Conservation (phyloP, 495 filamentous ascomycete species). For the Mycothermus thermophilus region DNA sequence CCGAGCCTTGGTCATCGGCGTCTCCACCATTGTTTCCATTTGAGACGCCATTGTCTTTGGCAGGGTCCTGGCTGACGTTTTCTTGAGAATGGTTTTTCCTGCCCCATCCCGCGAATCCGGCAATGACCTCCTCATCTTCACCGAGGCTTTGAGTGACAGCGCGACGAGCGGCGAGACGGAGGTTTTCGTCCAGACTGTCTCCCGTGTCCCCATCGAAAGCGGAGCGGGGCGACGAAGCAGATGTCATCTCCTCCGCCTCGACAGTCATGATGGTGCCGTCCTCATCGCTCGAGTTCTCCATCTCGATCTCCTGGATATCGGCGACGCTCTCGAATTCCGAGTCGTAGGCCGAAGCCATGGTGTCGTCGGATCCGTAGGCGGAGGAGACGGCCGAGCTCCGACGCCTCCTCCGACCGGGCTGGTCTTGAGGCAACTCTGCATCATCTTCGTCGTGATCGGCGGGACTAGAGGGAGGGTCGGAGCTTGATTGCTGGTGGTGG, state of each 20-base stretch:
- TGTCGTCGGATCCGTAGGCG: slow-evolving; percentile 47
- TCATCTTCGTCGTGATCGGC: slow-evolving; percentile 48
- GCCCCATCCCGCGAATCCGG: slow-evolving; percentile 37
- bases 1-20: slow-evolving; percentile 17
- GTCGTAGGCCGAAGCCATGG: slow-evolving; percentile 64
- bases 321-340: slow-evolving; percentile 45
- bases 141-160: slow-evolving; percentile 61
- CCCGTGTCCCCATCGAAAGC: slow-evolving; percentile 48
- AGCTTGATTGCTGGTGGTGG: slow-evolving; percentile 17
- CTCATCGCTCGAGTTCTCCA: slow-evolving; percentile 39
- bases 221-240: slow-evolving; percentile 46
- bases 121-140: slow-evolving; percentile 68
- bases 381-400: slow-evolving; percentile 51
- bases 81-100: slow-evolving; percentile 18
- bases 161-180: slow-evolving; percentile 59
- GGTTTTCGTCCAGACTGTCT: slow-evolving; percentile 55
- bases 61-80: slow-evolving; percentile 1
- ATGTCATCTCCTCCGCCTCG: slow-evolving; percentile 54
- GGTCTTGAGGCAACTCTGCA: slow-evolving; percentile 49
- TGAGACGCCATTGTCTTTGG: slow-evolving; percentile 3
- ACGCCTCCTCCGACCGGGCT: slow-evolving; percentile 49
- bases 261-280: slow-evolving; percentile 66
- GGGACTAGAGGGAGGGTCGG: slow-evolving; percentile 50
- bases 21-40: slow-evolving; percentile 7
- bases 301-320: slow-evolving; percentile 40